Evolutionary conservation across 208 protist genomes (phyloP).

Genomic region (Leishmania major): DNA sequence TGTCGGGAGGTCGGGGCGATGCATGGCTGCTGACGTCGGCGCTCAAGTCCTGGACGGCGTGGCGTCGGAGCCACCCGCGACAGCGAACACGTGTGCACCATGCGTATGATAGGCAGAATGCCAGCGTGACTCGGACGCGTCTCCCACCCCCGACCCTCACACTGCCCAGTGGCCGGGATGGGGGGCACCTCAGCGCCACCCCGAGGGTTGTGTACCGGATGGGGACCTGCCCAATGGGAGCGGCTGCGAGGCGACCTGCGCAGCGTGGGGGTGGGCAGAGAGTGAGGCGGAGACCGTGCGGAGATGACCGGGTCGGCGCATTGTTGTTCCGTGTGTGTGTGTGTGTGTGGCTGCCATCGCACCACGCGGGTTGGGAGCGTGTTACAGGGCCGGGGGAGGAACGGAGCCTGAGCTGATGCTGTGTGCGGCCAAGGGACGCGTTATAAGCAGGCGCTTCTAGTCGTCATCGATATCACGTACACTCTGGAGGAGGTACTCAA

Average conservation of each 20-base stretch:
- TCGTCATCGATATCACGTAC: constrained; percentile 65
- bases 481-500: constrained; percentile 68
- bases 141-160: background rate
- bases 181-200: background rate
- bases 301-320: no score
- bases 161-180: background rate
- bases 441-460: background rate
- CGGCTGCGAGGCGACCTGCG: background rate
- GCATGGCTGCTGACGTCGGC: background rate
- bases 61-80: background rate
- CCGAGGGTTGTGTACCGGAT: background rate
- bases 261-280: background rate
- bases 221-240: background rate
- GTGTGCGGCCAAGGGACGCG: background rate
- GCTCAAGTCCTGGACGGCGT: background rate
- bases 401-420: background rate
- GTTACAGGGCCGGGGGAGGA: background rate
- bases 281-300: background rate
- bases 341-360: no score
- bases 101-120: background rate
- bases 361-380: background rate
- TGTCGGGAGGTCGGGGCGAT: background rate
- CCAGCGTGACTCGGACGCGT: background rate
- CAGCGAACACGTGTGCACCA: background rate
- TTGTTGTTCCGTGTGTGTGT: background rate